Evolutionary conservation across 2,329 filamentous ascomycete genomes (phyloP).

Genomic region (Xylaria sp.): DNA sequence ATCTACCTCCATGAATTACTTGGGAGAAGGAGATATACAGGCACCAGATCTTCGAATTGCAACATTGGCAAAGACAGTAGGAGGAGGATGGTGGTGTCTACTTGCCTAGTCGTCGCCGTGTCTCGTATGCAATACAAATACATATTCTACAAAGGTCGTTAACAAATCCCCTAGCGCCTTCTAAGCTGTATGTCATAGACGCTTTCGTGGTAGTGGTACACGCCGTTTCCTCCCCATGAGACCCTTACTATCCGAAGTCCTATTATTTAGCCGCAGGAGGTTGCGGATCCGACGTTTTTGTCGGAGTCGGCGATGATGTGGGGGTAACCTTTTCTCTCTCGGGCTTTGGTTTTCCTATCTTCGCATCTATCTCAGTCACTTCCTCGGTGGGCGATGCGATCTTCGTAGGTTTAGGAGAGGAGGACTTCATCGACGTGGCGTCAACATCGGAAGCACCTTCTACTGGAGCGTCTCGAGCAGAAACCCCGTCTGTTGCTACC

Average conservation of each 20-base stretch:
- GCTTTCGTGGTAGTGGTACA: constrained; percentile 28
- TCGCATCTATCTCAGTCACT: constrained; percentile 22
- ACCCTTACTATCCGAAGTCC: not conserved
- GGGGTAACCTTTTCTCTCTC: constrained; percentile 2
- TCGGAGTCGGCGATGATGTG: constrained; percentile 1
- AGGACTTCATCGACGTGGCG: constrained; percentile 41
- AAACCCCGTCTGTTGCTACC: constrained; percentile 40
- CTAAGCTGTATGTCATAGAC: constrained; percentile 21
- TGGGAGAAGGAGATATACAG: not conserved
- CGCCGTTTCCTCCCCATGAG: not conserved
- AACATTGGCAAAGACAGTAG: not conserved
- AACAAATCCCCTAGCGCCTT: constrained; percentile 19
- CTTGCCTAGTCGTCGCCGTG: not conserved
- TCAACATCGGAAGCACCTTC: constrained; percentile 23
- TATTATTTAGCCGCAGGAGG: constrained; percentile 16
- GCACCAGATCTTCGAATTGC: not conserved
- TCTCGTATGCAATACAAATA: constrained; percentile 35
- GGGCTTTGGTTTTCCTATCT: constrained; percentile 24
- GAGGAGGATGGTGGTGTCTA: constrained; percentile 8
- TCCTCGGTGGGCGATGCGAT: constrained; percentile 14
- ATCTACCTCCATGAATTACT: not conserved
- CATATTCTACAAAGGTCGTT: constrained; percentile 28
- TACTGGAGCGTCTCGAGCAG: constrained; percentile 40
- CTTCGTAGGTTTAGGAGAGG: constrained; percentile 25
- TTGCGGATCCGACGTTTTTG: not conserved